A percentile compares a stretch with the other conserved stretches of the same genome.
phyloP scores from a whole-genome alignment of 2,329 filamentous ascomycete species.

The Cladophialophora exuberans region DNA sequence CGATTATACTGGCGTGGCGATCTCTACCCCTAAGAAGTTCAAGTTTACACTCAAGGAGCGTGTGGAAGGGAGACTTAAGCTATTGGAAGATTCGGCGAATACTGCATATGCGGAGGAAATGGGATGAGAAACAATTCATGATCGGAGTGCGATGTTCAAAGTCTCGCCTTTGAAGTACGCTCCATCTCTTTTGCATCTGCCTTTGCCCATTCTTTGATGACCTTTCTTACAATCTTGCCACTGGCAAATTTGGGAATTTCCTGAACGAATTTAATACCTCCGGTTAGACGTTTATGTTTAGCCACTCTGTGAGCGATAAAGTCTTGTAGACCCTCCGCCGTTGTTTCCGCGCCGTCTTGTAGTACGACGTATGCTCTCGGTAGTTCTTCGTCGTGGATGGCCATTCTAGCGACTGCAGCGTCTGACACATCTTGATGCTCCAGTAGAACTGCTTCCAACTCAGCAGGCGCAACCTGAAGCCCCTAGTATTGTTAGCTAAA shows the following conservation, averaged over 20 bases:
- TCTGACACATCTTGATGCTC: conserved; percentile 53
- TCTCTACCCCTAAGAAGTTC: conserved; percentile 18
- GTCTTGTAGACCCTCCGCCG: conserved; percentile 44
- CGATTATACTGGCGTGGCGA: conserved; percentile 22
- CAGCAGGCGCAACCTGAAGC: conserved; percentile 59
- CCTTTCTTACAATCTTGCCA: neutral
- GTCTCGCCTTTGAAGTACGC: neutral
- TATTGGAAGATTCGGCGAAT: conserved; percentile 18
- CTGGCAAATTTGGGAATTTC: conserved; percentile 52
- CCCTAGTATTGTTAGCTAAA: too few species aligned
- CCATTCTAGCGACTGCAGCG: conserved; percentile 56
- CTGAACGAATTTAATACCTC: conserved; percentile 59
- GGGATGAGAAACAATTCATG: too few species aligned
- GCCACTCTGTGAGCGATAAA: conserved; percentile 52
- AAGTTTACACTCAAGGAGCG: conserved; percentile 15
- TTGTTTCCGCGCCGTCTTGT: conserved; percentile 50
- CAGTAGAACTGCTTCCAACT: conserved; percentile 57
- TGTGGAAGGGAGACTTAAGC: conserved; percentile 8
- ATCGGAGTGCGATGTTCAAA: too few species aligned
- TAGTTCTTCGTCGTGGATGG: conserved; percentile 40
- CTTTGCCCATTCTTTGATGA: neutral
- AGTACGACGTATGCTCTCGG: conserved; percentile 57
- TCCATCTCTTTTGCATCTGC: neutral
- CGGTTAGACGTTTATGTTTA: conserved; percentile 57
- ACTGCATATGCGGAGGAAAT: conserved; percentile 5